These are phyloP conservation scores for Alternaria sp. DNA, from an alignment of 2,329 filamentous ascomycete genomes.

Conservation along the genomic window DNA sequence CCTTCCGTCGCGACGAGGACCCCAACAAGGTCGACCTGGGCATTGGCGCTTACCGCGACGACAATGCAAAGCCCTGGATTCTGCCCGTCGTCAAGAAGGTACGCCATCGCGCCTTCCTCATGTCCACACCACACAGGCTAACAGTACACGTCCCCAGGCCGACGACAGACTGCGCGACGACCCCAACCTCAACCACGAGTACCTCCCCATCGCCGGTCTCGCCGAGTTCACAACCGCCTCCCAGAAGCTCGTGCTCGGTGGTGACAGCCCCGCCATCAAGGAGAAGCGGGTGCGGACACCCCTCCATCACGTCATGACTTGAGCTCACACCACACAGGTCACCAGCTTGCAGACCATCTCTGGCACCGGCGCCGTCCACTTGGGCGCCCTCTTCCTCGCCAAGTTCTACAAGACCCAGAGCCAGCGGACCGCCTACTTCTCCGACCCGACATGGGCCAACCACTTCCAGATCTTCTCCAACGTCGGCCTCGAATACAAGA, in stretches of 20 bases:
- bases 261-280: constrained; percentile 77
- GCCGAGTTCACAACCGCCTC: constrained; percentile 85
- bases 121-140: neutral
- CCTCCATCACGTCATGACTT: constrained; percentile 28
- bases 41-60: constrained; percentile 92
- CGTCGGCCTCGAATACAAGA: constrained; percentile 76
- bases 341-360: constrained; percentile 93
- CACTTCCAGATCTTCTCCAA: constrained; percentile 99
- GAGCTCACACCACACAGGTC: constrained; percentile 54
- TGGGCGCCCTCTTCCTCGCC: constrained; percentile 90
- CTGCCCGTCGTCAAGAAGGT: constrained; percentile 97
- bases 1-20: constrained; percentile 78
- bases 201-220: constrained; percentile 93
- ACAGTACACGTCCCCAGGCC: constrained; percentile 65
- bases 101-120: constrained; percentile 33
- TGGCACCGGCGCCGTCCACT: constrained; percentile 91
- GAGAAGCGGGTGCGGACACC: constrained; percentile 72
- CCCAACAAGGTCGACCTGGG: constrained; percentile 91
- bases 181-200: constrained; percentile 95
- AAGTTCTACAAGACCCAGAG: constrained; percentile 78
- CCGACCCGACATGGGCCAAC: constrained; percentile 96
- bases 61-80: constrained; percentile 97
- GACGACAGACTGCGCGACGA: constrained; percentile 88
- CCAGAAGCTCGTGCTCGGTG: constrained; percentile 85
- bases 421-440: constrained; percentile 83